phyloP scores from a whole-genome alignment of 2,329 filamentous ascomycete species.

The Penicillium sp. region DNA sequence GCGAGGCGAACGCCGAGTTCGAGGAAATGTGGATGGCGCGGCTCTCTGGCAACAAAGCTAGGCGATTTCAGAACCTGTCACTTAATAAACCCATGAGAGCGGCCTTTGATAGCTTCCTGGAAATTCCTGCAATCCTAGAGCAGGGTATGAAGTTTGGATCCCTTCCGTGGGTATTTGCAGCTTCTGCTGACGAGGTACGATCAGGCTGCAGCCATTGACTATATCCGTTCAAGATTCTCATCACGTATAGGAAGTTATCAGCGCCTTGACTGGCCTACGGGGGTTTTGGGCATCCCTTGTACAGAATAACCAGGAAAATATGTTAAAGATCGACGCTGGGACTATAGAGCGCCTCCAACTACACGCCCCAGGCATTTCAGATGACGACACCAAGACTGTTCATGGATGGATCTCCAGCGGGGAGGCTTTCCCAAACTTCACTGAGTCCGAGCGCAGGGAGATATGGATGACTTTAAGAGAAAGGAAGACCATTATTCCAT shows the following conservation, averaged over 20 bases:
- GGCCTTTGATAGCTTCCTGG: slow-evolving; percentile 20
- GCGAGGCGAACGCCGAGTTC: background rate
- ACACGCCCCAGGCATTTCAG: slow-evolving; percentile 21
- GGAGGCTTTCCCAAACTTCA: slow-evolving; percentile 24
- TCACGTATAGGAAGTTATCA: slow-evolving; percentile 27
- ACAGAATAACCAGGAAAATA: slow-evolving; percentile 14
- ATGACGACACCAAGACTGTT: slow-evolving; percentile 17
- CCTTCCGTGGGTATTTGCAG: slow-evolving; percentile 23
- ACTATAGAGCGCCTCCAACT: slow-evolving; percentile 28
- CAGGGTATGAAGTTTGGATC: slow-evolving; percentile 22
- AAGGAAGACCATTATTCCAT: slow-evolving; percentile 22
- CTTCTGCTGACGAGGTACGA: slow-evolving; percentile 1
- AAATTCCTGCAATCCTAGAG: slow-evolving; percentile 21
- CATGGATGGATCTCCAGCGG: slow-evolving; percentile 24
- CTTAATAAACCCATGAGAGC: slow-evolving; percentile 6
- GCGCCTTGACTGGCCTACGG: slow-evolving; percentile 24
- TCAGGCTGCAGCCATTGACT: background rate
- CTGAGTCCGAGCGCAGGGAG: slow-evolving; percentile 16
- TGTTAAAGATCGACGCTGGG: slow-evolving; percentile 28
- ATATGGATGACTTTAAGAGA: background rate
- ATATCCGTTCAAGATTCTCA: background rate
- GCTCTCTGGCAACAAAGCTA: slow-evolving; percentile 17
- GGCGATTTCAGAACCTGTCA: slow-evolving; percentile 18
- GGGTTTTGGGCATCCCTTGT: slow-evolving; percentile 31
- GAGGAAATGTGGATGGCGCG: slow-evolving; percentile 13